Conservation (phyloP, 352 stramenopile species). For the Aphanomyces invadans region DNA sequence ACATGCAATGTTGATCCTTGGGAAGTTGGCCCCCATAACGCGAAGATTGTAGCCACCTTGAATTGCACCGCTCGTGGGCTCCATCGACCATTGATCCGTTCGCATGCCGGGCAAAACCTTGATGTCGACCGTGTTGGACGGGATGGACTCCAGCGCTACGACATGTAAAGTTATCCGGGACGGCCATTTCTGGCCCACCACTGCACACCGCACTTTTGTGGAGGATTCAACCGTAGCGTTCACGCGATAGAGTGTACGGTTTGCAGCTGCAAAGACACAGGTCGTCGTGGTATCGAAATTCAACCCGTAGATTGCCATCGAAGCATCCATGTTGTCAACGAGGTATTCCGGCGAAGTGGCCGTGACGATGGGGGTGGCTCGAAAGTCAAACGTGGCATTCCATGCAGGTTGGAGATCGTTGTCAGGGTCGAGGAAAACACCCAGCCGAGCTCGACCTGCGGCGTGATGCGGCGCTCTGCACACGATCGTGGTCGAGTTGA, state of each 20-base stretch:
- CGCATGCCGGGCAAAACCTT: background rate
- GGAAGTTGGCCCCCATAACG: background rate
- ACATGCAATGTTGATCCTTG: background rate
- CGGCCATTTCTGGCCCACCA: background rate
- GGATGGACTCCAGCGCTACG: background rate
- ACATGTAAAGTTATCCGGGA: background rate
- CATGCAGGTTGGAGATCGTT: background rate
- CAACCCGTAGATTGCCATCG: conserved; percentile 15
- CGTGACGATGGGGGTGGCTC: conserved; percentile 4
- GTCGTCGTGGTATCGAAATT: background rate
- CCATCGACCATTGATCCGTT: background rate
- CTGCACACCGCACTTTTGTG: background rate
- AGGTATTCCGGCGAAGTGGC: conserved; percentile 8
- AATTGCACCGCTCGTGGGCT: background rate
- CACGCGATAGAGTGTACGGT: background rate
- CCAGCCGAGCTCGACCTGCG: conserved; percentile 9
- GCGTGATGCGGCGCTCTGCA: conserved; percentile 22
- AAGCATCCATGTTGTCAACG: conserved; percentile 7
- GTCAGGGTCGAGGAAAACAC: background rate
- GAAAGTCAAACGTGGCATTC: conserved; percentile 23
- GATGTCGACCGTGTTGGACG: background rate
- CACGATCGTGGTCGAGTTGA: conserved; percentile 21
- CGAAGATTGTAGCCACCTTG: background rate
- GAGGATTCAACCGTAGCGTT: background rate
- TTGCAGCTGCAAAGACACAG: background rate